Evolutionary conservation across 129 eudicot species (phyloP).

Genomic region (Chrysanthemum makinoi): DNA sequence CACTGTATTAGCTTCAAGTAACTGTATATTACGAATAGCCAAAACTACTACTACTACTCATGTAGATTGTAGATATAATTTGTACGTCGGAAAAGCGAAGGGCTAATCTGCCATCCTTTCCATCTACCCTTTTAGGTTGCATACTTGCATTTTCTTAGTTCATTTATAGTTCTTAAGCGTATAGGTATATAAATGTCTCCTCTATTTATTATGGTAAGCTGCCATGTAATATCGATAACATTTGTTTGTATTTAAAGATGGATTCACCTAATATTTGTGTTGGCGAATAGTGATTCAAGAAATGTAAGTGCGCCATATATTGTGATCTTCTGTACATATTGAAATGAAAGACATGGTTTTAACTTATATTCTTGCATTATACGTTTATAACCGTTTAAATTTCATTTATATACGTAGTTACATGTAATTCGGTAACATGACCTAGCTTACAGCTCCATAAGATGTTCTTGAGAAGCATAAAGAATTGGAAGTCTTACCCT

Average conservation of each 20-base stretch:
- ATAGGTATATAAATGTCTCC: constrained; percentile 12
- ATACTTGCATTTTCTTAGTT: constrained; percentile 25
- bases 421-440: constrained; percentile 2
- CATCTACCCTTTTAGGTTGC: constrained; percentile 33
- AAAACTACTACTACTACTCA: constrained; percentile 27
- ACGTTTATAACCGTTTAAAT: background rate
- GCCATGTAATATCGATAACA: constrained; percentile 16
- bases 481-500: constrained; percentile 70
- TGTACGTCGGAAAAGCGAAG: constrained; percentile 61
- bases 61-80: constrained; percentile 45
- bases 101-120: constrained; percentile 71
- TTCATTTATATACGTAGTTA: background rate
- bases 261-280: constrained; percentile 18
- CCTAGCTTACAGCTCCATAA: constrained; percentile 39
- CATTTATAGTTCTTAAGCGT: constrained; percentile 16
- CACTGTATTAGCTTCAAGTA: constrained; percentile 29
- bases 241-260: constrained; percentile 23
- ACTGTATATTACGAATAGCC: constrained; percentile 39
- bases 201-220: constrained; percentile 15
- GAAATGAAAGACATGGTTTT: constrained; percentile 21
- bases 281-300: constrained; percentile 18
- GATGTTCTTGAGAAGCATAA: constrained; percentile 63
- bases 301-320: constrained; percentile 14
- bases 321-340: constrained; percentile 15
- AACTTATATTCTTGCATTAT: background rate